phyloP scores from a whole-genome alignment of 2,329 filamentous ascomycete species.

The Curvularia eragrostidis region DNA sequence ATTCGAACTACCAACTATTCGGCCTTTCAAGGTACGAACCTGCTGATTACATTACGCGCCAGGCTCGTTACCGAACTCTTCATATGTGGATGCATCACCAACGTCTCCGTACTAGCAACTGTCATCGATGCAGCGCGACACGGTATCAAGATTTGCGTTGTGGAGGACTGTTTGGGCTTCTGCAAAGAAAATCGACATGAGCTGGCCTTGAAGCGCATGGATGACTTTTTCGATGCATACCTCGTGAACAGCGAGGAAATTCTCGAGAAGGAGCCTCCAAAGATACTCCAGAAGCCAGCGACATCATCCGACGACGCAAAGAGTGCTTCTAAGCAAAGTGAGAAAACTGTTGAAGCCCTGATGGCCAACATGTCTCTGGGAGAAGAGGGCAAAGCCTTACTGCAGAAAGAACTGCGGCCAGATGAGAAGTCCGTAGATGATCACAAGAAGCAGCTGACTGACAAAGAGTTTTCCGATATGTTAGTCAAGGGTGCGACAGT shows the following conservation, averaged over 20 bases:
- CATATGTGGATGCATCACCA: slow-evolving; percentile 84
- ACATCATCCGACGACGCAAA: slow-evolving; percentile 12
- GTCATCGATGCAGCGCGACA: slow-evolving; percentile 88
- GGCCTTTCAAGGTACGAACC: slow-evolving; percentile 75
- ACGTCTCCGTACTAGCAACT: slow-evolving; percentile 89
- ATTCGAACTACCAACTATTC: slow-evolving; percentile 83
- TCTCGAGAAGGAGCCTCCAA: slow-evolving; percentile 49
- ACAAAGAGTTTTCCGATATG: slow-evolving; percentile 41
- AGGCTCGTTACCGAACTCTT: slow-evolving; percentile 88
- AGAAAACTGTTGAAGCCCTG: slow-evolving; percentile 32
- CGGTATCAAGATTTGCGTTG: slow-evolving; percentile 82
- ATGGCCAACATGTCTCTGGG: slow-evolving; percentile 34
- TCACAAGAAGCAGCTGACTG: slow-evolving; percentile 22
- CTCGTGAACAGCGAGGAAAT: slow-evolving; percentile 67
- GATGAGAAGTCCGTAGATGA: slow-evolving; percentile 1
- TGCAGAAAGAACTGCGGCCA: slow-evolving; percentile 14
- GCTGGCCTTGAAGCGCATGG: slow-evolving; percentile 72
- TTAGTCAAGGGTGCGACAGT: slow-evolving; percentile 34
- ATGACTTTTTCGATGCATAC: slow-evolving; percentile 76
- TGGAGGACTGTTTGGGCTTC: slow-evolving; percentile 89
- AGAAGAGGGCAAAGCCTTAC: slow-evolving; percentile 13
- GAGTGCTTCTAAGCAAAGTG: slow-evolving; percentile 17
- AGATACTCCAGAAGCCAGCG: slow-evolving; percentile 13
- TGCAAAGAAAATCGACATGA: slow-evolving; percentile 72
- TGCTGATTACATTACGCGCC: slow-evolving; percentile 80